A percentile compares a stretch with the other conserved stretches of the same genome.
phyloP scores from a whole-genome alignment of 2,329 filamentous ascomycete species.

The Aspergillus sp. region DNA sequence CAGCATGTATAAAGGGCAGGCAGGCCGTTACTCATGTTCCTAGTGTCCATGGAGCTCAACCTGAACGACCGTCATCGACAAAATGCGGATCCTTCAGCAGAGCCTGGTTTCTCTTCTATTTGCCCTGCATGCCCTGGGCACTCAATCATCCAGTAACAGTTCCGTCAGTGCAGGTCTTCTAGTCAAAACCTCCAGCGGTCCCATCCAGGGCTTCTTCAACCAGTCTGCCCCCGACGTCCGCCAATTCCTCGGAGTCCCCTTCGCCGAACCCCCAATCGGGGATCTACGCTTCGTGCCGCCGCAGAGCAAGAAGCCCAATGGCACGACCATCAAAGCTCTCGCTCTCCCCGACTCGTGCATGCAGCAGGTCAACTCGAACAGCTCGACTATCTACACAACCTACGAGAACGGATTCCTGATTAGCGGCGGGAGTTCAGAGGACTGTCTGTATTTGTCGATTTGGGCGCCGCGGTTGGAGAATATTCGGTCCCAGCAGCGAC shows the following conservation, averaged over 20 bases:
- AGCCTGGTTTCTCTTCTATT: no score
- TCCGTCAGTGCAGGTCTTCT: neutral
- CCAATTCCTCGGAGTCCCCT: slow-evolving; percentile 22
- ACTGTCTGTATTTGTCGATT: slow-evolving; percentile 44
- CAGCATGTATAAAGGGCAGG: no score
- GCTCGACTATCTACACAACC: neutral
- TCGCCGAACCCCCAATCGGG: slow-evolving; percentile 19
- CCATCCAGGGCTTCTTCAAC: neutral
- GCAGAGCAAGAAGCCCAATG: slow-evolving; percentile 4
- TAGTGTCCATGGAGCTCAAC: no score
- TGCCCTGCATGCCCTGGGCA: no score
- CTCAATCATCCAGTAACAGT: no score
- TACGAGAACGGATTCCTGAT: slow-evolving; percentile 21
- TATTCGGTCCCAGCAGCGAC: neutral
- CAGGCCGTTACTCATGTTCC: no score
- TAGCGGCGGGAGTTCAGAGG: slow-evolving; percentile 32
- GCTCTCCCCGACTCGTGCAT: slow-evolving; percentile 9
- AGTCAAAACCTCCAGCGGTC: neutral
- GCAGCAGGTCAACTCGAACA: neutral
- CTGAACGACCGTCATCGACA: no score
- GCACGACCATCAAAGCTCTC: neutral
- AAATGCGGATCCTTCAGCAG: no score
- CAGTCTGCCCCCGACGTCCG: neutral
- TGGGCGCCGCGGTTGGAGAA: slow-evolving; percentile 35
- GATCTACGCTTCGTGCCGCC: slow-evolving; percentile 18